These are phyloP conservation scores for Solanum habrochaites DNA, from an alignment of 257 asterid genomes.

Conservation along the genomic window DNA sequence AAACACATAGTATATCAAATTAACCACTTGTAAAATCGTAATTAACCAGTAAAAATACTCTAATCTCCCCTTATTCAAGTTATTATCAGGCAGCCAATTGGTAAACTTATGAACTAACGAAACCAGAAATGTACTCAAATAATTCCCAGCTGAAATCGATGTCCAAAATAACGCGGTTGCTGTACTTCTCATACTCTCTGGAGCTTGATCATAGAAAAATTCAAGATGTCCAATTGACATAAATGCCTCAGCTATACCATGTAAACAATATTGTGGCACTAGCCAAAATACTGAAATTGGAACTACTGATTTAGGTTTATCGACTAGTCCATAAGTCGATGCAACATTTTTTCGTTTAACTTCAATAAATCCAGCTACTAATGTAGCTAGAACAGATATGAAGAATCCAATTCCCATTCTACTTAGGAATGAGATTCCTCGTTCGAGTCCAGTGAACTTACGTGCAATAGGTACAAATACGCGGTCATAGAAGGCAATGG, in stretches of 20 bases:
- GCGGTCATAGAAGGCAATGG: constrained; percentile 57
- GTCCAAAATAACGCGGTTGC: constrained; percentile 73
- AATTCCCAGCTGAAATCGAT: constrained; percentile 66
- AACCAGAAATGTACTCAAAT: constrained; percentile 58
- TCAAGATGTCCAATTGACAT: constrained; percentile 80
- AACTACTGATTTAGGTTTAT: constrained; percentile 18
- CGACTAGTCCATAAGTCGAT: constrained; percentile 24
- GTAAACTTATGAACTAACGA: constrained; percentile 44
- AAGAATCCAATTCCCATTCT: constrained; percentile 67
- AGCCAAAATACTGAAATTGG: constrained; percentile 76
- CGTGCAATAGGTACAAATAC: constrained; percentile 51
- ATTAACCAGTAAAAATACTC: constrained; percentile 83
- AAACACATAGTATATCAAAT: constrained; percentile 48
- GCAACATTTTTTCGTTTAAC: constrained; percentile 47
- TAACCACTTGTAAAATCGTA: constrained; percentile 53
- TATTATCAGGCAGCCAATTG: constrained; percentile 71
- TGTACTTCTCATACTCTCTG: constrained; percentile 85
- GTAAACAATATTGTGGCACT: constrained; percentile 57
- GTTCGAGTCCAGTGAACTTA: constrained; percentile 50
- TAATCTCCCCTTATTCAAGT: constrained; percentile 54
- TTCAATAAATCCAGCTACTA: constrained; percentile 62
- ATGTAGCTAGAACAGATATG: constrained; percentile 47
- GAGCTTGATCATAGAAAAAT: constrained; percentile 80
- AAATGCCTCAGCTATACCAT: constrained; percentile 80
- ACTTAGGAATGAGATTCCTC: constrained; percentile 62